A percentile compares a stretch with the other conserved stretches of the same genome.
Conservation (phyloP, 2,329 filamentous ascomycete genomes). For the Talaromyces sp. region DNA sequence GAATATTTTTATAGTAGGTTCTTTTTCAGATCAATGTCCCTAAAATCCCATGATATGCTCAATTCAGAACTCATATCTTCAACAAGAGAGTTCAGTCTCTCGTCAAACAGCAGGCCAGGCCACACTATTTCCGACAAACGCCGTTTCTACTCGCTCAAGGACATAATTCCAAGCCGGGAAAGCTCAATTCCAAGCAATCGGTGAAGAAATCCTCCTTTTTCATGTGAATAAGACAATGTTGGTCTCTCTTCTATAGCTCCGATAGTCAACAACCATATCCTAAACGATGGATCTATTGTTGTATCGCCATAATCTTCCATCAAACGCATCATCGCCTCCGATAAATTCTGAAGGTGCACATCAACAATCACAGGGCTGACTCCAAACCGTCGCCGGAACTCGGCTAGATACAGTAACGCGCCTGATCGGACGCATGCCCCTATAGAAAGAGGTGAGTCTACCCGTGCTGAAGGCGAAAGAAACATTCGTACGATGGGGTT, state of each 20-base stretch:
- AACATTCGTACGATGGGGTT: not conserved
- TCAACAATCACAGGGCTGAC: not conserved
- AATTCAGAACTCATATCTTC: not conserved
- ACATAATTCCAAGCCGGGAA: not conserved
- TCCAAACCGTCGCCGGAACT: slow-evolving; percentile 1
- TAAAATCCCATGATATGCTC: not conserved
- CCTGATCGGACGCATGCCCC: not conserved
- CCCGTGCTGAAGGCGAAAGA: not conserved
- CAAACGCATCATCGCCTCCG: not conserved
- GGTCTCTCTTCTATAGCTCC: not conserved
- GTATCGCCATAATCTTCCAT: not conserved
- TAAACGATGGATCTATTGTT: not conserved
- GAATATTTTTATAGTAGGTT: too few relatives aligned
- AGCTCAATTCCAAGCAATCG: not conserved
- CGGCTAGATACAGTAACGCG: slow-evolving; percentile 3
- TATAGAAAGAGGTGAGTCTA: not conserved
- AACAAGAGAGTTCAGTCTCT: not conserved
- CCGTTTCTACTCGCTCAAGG: not conserved
- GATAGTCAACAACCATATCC: not conserved
- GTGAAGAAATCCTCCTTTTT: not conserved
- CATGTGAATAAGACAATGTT: not conserved
- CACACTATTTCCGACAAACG: not conserved
- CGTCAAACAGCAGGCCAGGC: not conserved
- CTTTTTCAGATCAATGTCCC: not conserved
- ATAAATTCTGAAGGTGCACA: not conserved